Conservation (phyloP, 179 eudicot species). For the Spergularia azorica region DNA sequence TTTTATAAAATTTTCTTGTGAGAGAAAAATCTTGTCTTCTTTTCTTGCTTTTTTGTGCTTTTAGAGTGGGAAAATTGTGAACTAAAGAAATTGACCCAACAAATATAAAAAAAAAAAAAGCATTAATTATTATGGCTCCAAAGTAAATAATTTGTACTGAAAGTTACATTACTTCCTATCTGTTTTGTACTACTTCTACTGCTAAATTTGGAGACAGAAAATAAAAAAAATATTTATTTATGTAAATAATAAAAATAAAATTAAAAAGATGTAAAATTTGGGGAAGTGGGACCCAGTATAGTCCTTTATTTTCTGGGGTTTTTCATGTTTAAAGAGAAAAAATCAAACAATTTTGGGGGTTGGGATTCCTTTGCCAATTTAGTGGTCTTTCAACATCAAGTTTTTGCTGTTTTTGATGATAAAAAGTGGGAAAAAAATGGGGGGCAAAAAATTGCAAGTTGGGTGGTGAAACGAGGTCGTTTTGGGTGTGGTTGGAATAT, state of each 20-base stretch:
- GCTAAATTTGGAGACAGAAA: too few relatives aligned
- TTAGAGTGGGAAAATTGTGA: slow-evolving; percentile 15
- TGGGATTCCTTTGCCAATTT: slow-evolving; percentile 25
- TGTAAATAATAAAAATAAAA: neutral
- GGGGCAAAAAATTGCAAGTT: neutral
- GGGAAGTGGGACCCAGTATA: neutral
- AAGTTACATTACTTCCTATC: slow-evolving; percentile 15
- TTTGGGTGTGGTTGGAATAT: neutral
- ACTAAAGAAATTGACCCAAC: slow-evolving; percentile 29
- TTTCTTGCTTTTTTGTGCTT: too few relatives aligned
- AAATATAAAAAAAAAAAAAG: neutral
- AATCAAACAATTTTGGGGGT: slow-evolving; percentile 12
- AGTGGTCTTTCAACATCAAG: slow-evolving; percentile 30
- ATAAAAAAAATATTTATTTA: too few relatives aligned
- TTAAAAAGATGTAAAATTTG: neutral
- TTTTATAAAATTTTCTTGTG: too few relatives aligned
- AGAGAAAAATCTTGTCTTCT: too few relatives aligned
- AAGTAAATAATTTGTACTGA: slow-evolving; percentile 28
- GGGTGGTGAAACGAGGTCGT: slow-evolving; percentile 12
- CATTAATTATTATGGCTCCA: slow-evolving; percentile 19
- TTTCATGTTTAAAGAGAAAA: neutral
- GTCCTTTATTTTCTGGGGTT: neutral
- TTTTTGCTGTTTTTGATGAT: slow-evolving; percentile 26
- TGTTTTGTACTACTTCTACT: slow-evolving; percentile 1
- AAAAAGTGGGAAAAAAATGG: slow-evolving; percentile 11